These are phyloP conservation scores for Penicillium brevicompactum DNA, from an alignment of 2,329 filamentous ascomycete species.

Conservation along the genomic window DNA sequence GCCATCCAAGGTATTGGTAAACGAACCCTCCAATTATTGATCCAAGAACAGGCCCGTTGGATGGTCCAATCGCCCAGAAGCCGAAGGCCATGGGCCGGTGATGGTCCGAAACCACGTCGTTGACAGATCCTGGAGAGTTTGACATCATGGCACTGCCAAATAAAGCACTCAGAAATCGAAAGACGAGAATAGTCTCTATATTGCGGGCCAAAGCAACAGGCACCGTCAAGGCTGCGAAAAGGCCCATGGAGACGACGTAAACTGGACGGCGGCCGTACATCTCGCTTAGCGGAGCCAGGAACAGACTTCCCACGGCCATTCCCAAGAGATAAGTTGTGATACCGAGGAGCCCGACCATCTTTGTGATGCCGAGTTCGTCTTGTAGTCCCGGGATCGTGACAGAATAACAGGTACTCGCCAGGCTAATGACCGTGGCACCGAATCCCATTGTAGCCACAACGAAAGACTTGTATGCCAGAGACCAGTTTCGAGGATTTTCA, in stretches of 20 bases:
- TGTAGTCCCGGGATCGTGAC: slow-evolving; percentile 17
- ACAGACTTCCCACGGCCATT: slow-evolving; percentile 66
- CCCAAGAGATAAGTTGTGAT: slow-evolving; percentile 75
- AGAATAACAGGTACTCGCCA: slow-evolving; percentile 22
- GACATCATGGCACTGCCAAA: slow-evolving; percentile 75
- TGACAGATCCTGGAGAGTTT: slow-evolving; percentile 77
- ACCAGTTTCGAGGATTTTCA: slow-evolving; percentile 20
- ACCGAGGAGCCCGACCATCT: slow-evolving; percentile 51
- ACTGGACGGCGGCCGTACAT: slow-evolving; percentile 51
- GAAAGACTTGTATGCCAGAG: slow-evolving; percentile 17
- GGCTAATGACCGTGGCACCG: slow-evolving; percentile 18
- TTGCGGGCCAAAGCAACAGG: slow-evolving; percentile 69
- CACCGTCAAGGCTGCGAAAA: slow-evolving; percentile 68
- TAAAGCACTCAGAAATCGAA: slow-evolving; percentile 71
- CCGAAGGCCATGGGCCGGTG: slow-evolving; percentile 76
- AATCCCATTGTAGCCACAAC: slow-evolving; percentile 16
- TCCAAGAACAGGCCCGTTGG: slow-evolving; percentile 69
- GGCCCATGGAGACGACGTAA: slow-evolving; percentile 64
- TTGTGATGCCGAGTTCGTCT: slow-evolving; percentile 17
- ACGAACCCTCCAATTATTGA: slow-evolving; percentile 78
- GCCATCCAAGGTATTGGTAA: slow-evolving; percentile 68
- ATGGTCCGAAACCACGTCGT: slow-evolving; percentile 76
- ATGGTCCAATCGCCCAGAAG: slow-evolving; percentile 76
- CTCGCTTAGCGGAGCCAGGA: slow-evolving; percentile 66
- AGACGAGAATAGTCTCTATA: slow-evolving; percentile 65